Conservation (phyloP, 129 eudicot genomes). For the Gnaphalium uliginosum region DNA sequence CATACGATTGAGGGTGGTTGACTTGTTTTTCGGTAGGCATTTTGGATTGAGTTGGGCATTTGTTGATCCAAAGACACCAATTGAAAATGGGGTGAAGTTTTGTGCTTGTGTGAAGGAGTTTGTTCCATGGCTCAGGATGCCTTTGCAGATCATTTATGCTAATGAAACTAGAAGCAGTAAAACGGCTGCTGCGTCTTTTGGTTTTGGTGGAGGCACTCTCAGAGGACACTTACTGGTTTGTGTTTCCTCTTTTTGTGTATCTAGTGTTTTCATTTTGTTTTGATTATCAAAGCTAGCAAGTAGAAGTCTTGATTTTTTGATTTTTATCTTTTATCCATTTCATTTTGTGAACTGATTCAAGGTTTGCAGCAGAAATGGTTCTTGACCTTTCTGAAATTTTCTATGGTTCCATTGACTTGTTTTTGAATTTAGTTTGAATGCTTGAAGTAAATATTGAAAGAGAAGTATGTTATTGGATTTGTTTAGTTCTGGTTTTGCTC, state of each 20-base stretch:
- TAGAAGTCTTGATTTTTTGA: not conserved
- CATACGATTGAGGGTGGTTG: not conserved
- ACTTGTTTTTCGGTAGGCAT: constrained; percentile 53
- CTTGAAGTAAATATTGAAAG: too few relatives aligned
- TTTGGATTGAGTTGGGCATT: constrained; percentile 86
- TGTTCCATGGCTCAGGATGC: constrained; percentile 94
- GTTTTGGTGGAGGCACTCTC: constrained; percentile 92
- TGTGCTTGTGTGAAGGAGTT: constrained; percentile 85
- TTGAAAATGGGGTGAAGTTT: constrained; percentile 72
- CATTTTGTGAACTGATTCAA: not conserved
- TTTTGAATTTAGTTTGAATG: constrained; percentile 5
- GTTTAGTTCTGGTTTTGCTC: too few relatives aligned
- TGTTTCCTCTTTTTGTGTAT: constrained; percentile 24
- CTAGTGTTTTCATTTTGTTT: constrained; percentile 9
- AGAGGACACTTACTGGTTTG: constrained; percentile 82
- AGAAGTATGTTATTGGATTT: too few relatives aligned
- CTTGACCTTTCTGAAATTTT: not conserved
- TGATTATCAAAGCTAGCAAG: not conserved
- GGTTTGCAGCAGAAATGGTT: not conserved
- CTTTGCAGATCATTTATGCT: constrained; percentile 69
- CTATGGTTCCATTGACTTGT: constrained; percentile 5
- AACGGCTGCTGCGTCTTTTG: constrained; percentile 50
- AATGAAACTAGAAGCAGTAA: constrained; percentile 49
- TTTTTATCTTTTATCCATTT: not conserved
- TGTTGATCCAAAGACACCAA: constrained; percentile 80